Base-by-base conservation (phyloP, 495 filamentous ascomycete genomes). In the Penicillium cosmopolitanum region DNA sequence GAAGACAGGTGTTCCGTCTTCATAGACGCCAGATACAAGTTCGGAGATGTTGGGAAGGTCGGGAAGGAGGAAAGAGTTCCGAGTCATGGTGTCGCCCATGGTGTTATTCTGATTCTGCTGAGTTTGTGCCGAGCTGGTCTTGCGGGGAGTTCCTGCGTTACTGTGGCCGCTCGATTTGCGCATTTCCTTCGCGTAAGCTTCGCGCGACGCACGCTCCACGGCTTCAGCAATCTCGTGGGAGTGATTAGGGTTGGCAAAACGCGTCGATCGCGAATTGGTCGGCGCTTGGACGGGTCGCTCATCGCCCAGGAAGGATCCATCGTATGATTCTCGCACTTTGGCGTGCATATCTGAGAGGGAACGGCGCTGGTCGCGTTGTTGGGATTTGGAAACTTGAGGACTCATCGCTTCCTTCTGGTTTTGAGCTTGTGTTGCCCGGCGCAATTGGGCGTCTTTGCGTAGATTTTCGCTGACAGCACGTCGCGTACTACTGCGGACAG, bases 41-140 rank as follows among this genome's bases (percentile, higher is more conserved):
- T 91, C 89, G 12, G 87, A 88, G 51, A 90, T 78, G 60, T 90
- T 89, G 12, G 87, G 85, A 46, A 89, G 75, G 50, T 89, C 84
- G 9, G 87, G 87, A 28, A 91, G 81, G 51, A 85, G 75, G 68
- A 89, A 88, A 2, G 87, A 89, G 44, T 85, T 81, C 44, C 80
- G 77, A 5, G 77, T 81, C 44, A 65, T 70, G 15, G 73, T 80
- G 11, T 77, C 77, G 1, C 72, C 72, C 44, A 64, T 64, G 5
- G 61, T 65, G 42, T 73, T 75, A 38, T 61, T 44, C n/a, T 44
- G 15, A 9, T 44, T 62, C 54, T 36, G 63, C 57, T 13, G 62
- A 33, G 53, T 62, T 62, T 34, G 19, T 8, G 63, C 50, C 19
- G 56, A 43, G 28, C 53, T 47, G 19, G 31, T 36, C 50, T 75